Base-by-base conservation (phyloP, 441 rosid genomes). In the Arabidopsis hybrid region DNA sequence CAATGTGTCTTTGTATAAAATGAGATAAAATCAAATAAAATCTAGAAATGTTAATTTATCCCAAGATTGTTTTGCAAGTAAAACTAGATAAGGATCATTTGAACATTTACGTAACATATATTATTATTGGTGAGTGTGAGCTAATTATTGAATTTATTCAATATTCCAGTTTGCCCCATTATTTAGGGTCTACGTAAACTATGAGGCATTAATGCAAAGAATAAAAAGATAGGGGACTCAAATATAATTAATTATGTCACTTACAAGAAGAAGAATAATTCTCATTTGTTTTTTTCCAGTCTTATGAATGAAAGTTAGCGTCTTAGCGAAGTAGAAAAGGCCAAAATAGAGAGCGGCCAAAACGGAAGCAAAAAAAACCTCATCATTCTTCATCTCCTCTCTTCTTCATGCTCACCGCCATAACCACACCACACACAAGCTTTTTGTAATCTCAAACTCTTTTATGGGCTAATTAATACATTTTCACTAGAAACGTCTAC, bases 281-380 rank as follows among this genome's bases (percentile, higher is more conserved):
- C 4, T 58, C 9, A 1, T 60, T 18, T 7, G 3, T 8, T 5
- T n/a, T 7, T 52, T 26, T 26, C 29, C 29, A 26, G 29, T 26
- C 29, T 26, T 26, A 26, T 26, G 29, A 26, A 26, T 26, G 29
- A 26, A 26, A 26, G 29, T 26, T 26, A 26, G 29, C 29, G 29
- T 26, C 29, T 26, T 26, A 26, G 29, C 29, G 29, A 26, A 75
- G 42, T 68, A 71, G 65, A 69, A 76, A 55, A 56, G 36, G 79
- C 56, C 67, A 79, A 72, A 72, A n/a, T 50, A 77, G 78, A 59
- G 59, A 55, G 78, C 77, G 74, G 65, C 65, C 59, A 62, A 79
- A 71, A 71, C 75, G 79, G 75, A 81, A 78, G 70, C 76, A 14
- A 73, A 60, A 66, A 69, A 72, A 69, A 47, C 26, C 65, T 69